Conservation (phyloP, 2,329 filamentous ascomycete species). For the Colletotrichum brevisporum region DNA sequence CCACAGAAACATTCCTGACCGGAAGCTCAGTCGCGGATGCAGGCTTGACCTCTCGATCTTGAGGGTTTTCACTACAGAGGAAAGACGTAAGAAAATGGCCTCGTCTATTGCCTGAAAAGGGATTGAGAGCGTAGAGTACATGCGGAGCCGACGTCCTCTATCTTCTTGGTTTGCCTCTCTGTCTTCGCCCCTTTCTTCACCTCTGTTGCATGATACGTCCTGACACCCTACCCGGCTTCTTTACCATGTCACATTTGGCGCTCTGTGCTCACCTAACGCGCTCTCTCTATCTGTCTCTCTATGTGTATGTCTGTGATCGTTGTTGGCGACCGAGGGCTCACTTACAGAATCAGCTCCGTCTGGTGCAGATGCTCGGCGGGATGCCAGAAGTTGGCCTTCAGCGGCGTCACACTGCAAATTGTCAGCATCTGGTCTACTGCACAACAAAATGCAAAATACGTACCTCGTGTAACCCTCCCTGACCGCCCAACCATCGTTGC, state of each 20-base stretch:
- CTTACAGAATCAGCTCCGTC: slow-evolving; percentile 87
- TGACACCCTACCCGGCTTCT: slow-evolving; percentile 34
- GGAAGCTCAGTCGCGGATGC: slow-evolving; percentile 20
- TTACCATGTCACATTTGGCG: slow-evolving; percentile 25
- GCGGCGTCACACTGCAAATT: slow-evolving; percentile 80
- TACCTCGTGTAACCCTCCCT: slow-evolving; percentile 89
- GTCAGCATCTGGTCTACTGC: slow-evolving; percentile 27
- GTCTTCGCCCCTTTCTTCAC: slow-evolving; percentile 1
- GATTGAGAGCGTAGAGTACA: slow-evolving; percentile 38
- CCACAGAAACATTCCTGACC: slow-evolving; percentile 11
- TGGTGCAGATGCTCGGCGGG: slow-evolving; percentile 72
- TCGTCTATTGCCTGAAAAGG: slow-evolving; percentile 27
- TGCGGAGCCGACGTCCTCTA: slow-evolving; percentile 33
- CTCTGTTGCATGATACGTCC: slow-evolving; percentile 14
- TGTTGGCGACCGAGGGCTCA: slow-evolving; percentile 53
- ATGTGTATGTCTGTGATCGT: no score
- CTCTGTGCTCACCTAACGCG: slow-evolving; percentile 8
- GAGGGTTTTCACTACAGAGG: slow-evolving; percentile 29
- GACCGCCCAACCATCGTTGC: slow-evolving; percentile 94
- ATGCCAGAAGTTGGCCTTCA: slow-evolving; percentile 95
- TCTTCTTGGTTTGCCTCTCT: background rate
- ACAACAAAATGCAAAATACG: slow-evolving; percentile 44
- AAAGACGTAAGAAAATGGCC: slow-evolving; percentile 30
- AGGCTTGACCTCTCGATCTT: slow-evolving; percentile 7
- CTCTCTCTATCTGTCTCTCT: background rate